Evolutionary conservation across 179 eudicot genomes (phyloP).

Genomic region (Silene noctiflora): DNA sequence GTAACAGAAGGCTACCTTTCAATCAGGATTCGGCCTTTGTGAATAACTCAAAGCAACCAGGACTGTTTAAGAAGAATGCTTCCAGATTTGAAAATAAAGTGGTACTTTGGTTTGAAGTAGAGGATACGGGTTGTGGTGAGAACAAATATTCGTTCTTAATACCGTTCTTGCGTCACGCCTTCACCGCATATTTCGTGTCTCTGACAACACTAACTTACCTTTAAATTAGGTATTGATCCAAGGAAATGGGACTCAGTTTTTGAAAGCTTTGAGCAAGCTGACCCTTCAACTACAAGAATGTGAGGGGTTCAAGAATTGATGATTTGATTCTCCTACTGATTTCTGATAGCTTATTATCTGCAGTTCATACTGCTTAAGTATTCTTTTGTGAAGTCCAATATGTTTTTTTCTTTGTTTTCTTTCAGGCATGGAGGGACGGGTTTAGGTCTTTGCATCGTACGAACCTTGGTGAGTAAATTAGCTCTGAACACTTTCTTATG

Average conservation of each 20-base stretch:
- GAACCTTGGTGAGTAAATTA: slow-evolving; percentile 72
- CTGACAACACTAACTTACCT: neutral
- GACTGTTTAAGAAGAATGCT: slow-evolving; percentile 33
- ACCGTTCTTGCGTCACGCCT: neutral
- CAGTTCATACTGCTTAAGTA: neutral
- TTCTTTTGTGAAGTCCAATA: slow-evolving; percentile 4
- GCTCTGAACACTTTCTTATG: neutral
- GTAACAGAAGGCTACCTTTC: slow-evolving; percentile 26
- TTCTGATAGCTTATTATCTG: neutral
- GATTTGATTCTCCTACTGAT: neutral
- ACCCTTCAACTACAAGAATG: slow-evolving; percentile 91
- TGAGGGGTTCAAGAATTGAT: slow-evolving; percentile 33
- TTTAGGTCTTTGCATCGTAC: slow-evolving; percentile 93
- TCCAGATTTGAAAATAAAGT: slow-evolving; percentile 53
- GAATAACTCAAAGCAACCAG: slow-evolving; percentile 35
- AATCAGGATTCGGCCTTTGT: slow-evolving; percentile 33
- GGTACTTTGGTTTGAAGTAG: slow-evolving; percentile 90
- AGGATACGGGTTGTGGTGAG: slow-evolving; percentile 94
- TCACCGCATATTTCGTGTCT: neutral
- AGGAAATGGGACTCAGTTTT: slow-evolving; percentile 96
- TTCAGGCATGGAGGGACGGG: slow-evolving; percentile 99
- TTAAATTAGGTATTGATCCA: slow-evolving; percentile 74
- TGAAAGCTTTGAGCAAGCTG: slow-evolving; percentile 99
- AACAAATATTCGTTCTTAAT: neutral
- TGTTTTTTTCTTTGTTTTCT: slow-evolving; percentile 10